A percentile compares a stretch with the other conserved stretches of the same genome.
phyloP scores from a whole-genome alignment of 106 monocot genomes.

The Allium cepa region DNA sequence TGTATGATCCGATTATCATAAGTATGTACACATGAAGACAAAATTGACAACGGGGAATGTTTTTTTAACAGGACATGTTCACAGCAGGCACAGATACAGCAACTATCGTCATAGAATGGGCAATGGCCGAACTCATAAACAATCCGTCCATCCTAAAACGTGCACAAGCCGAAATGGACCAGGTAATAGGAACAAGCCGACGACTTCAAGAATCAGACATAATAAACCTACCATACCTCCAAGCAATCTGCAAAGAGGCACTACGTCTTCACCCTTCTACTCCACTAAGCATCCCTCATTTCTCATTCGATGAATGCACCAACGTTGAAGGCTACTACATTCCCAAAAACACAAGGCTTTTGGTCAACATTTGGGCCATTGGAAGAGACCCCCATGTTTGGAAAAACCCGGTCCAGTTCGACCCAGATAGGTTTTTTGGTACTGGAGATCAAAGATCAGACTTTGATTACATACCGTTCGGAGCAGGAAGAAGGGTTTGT shows the following conservation, averaged over 20 bases:
- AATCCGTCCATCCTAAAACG: background rate
- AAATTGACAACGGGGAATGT: too few species aligned
- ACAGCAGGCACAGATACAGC: background rate
- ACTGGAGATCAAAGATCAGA: background rate
- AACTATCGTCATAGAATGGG: background rate
- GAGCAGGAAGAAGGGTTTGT: slow-evolving; percentile 17
- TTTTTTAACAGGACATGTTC: slow-evolving; percentile 3
- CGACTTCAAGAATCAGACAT: slow-evolving; percentile 26
- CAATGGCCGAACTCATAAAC: background rate
- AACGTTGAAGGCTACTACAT: slow-evolving; percentile 21
- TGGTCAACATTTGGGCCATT: slow-evolving; percentile 41
- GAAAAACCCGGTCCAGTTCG: slow-evolving; percentile 25
- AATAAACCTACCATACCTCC: slow-evolving; percentile 24
- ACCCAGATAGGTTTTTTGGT: slow-evolving; percentile 30
- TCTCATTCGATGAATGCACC: slow-evolving; percentile 3
- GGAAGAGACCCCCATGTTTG: slow-evolving; percentile 23
- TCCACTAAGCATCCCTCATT: slow-evolving; percentile 30
- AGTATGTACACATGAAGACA: too few species aligned
- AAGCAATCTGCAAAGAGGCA: slow-evolving; percentile 31
- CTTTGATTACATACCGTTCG: slow-evolving; percentile 15
- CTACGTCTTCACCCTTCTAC: slow-evolving; percentile 26
- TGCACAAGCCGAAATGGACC: slow-evolving; percentile 2
- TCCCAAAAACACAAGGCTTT: slow-evolving; percentile 15
- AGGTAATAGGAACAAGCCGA: slow-evolving; percentile 8
- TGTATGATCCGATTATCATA: too few species aligned